These are phyloP conservation scores for Diplodia corticola DNA, from an alignment of 2,329 filamentous ascomycete genomes.

Conservation along the genomic window DNA sequence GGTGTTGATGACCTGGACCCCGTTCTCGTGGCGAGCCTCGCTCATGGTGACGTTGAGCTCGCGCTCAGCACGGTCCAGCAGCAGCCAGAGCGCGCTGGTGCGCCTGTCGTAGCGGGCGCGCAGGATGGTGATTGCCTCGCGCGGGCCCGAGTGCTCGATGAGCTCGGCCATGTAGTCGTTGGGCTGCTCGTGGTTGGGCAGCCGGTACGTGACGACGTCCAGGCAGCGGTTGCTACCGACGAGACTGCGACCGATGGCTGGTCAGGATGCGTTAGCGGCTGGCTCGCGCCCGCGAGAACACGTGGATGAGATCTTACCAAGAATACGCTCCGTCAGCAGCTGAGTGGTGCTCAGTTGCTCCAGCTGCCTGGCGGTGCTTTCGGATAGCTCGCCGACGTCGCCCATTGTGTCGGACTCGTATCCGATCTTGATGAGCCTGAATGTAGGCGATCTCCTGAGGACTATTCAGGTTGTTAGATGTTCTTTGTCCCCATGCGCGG, in stretches of 20 bases:
- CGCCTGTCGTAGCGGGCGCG: neutral
- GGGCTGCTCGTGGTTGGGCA: neutral
- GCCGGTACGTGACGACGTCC: slow-evolving; percentile 13
- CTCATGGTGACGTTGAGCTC: slow-evolving; percentile 11
- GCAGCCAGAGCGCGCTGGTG: slow-evolving; percentile 1
- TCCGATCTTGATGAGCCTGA: neutral
- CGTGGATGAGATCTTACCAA: neutral
- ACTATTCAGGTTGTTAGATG: neutral
- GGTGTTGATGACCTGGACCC: neutral
- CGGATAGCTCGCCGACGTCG: neutral
- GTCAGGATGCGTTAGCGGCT: neutral
- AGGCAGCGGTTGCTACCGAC: slow-evolving; percentile 1
- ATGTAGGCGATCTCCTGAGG: neutral
- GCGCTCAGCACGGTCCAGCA: slow-evolving; percentile 10
- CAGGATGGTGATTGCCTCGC: neutral
- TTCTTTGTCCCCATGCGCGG: neutral
- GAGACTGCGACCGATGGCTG: neutral
- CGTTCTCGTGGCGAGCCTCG: neutral
- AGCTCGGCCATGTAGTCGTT: slow-evolving; percentile 10
- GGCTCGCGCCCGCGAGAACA: neutral
- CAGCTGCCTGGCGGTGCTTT: neutral
- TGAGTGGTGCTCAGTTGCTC: neutral
- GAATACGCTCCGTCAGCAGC: slow-evolving; percentile 3
- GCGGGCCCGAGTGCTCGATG: slow-evolving; percentile 2
- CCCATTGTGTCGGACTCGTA: neutral